These are phyloP conservation scores for Blastobotrys buckinghamii DNA, from an alignment of 1,139 yeast species.

Conservation along the genomic window DNA sequence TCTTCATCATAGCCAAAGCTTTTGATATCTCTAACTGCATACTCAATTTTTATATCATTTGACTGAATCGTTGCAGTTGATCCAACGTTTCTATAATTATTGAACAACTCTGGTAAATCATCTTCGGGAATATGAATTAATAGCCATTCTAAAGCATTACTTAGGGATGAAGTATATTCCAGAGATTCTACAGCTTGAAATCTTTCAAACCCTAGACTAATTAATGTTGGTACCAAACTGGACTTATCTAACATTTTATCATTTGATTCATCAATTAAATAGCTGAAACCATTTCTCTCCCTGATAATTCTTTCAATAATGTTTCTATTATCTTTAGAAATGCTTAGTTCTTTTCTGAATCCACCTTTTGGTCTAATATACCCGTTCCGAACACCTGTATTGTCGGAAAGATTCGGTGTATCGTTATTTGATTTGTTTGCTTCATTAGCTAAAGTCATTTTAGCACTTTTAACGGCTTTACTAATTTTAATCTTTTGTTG, in stretches of 20 bases:
- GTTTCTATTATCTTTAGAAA: conserved; percentile 32
- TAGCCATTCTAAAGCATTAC: conserved; percentile 67
- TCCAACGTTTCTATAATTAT: conserved; percentile 30
- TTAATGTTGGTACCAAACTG: conserved; percentile 26
- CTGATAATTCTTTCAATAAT: conserved; percentile 30
- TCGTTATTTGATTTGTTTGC: not conserved
- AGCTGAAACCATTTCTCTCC: conserved; percentile 26
- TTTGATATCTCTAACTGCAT: conserved; percentile 48
- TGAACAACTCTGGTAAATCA: conserved; percentile 60
- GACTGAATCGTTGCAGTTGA: conserved; percentile 30
- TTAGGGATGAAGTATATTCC: conserved; percentile 45
- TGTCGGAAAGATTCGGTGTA: too few species aligned
- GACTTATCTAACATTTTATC: not conserved
- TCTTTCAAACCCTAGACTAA: conserved; percentile 58
- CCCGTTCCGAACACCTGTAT: not conserved
- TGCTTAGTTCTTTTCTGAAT: conserved; percentile 26
- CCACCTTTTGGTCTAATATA: conserved; percentile 8
- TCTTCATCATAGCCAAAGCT: conserved; percentile 68
- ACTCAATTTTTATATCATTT: conserved; percentile 41
- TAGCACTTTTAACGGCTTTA: conserved; percentile 7
- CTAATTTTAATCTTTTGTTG: conserved; percentile 10
- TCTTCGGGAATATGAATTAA: conserved; percentile 89
- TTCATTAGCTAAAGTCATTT: not conserved
- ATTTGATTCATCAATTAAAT: not conserved
- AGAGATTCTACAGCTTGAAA: conserved; percentile 70